These are phyloP conservation scores for Bryoerythrophyllum caledonicum DNA, from an alignment of 225 moss, liverwort and hornwort genomes.

Conservation along the genomic window DNA sequence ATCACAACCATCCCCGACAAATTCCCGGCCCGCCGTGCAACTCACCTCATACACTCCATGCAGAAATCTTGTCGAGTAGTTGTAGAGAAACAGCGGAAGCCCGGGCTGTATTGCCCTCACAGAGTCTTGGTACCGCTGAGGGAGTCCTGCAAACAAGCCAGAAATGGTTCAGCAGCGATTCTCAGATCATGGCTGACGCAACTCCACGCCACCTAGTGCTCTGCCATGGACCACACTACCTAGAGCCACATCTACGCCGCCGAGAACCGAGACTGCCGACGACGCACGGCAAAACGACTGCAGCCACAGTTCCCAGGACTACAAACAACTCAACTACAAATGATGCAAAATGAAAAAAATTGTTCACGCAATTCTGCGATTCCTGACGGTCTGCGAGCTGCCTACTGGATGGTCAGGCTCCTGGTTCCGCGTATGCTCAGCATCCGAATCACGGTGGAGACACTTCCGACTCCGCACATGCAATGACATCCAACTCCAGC, in stretches of 20 bases:
- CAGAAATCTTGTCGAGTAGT: conserved; percentile 85
- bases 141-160: conserved; percentile 64
- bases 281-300: conserved; percentile 15
- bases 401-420: conserved; percentile 24
- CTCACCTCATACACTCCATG: conserved; percentile 95
- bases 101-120: conserved; percentile 92
- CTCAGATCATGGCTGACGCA: background rate
- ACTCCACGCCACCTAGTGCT: background rate
- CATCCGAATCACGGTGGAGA: conserved; percentile 8
- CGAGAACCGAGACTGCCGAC: conserved; percentile 12
- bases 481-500: conserved; percentile 11
- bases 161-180: conserved; percentile 16
- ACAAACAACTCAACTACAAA: conserved; percentile 23
- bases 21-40: background rate
- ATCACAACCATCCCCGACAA: background rate
- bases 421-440: conserved; percentile 15
- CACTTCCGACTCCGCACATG: conserved; percentile 6
- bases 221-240: conserved; percentile 16
- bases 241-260: conserved; percentile 14
- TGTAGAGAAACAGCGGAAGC: conserved; percentile 94
- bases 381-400: conserved; percentile 26
- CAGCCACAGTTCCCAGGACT: conserved; percentile 14
- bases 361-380: conserved; percentile 19
- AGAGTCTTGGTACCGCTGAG: conserved; percentile 92
- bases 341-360: conserved; percentile 20